A percentile compares a stretch with the other conserved stretches of the same genome.
Evolutionary conservation across 768 basidiomycete species (phyloP).

Genomic region (Hortiboletus flavorubellus): DNA sequence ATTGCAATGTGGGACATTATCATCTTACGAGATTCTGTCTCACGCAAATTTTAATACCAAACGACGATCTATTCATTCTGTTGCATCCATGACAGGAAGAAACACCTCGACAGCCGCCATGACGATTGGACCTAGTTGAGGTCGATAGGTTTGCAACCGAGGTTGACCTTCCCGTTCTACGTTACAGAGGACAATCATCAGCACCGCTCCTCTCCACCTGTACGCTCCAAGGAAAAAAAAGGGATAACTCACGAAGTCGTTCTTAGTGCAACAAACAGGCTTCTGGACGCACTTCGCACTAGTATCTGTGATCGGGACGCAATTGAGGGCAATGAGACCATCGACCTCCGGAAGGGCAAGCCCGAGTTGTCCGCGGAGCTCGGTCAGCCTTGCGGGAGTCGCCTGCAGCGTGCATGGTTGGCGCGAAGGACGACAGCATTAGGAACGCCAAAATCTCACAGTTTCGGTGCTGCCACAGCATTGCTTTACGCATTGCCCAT

Average conservation of each 20-base stretch:
- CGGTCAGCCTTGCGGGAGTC: background rate
- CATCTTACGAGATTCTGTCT: background rate
- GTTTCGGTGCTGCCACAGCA: constrained; percentile 11
- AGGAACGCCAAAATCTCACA: background rate
- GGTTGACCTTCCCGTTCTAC: constrained; percentile 9
- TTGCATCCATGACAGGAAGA: no score
- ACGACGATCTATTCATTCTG: no score
- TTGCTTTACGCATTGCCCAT: constrained; percentile 1
- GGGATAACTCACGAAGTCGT: constrained; percentile 6
- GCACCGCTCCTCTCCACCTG: no score
- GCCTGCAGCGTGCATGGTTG: background rate
- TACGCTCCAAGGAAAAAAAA: background rate
- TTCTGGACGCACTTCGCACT: constrained; percentile 13
- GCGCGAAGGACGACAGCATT: background rate
- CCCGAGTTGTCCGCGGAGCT: constrained; percentile 1
- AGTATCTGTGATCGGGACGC: background rate
- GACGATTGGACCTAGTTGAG: background rate
- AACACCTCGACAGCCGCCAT: no score
- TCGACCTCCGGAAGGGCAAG: background rate
- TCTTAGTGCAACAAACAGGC: constrained; percentile 16
- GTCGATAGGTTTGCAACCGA: constrained; percentile 14
- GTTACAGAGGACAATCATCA: background rate
- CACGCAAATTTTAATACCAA: background rate
- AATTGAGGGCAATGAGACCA: constrained; percentile 7
- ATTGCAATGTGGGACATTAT: background rate